Base-by-base conservation (phyloP, 2,329 filamentous ascomycete species). In the Cephalotrichum gorgonifer region DNA sequence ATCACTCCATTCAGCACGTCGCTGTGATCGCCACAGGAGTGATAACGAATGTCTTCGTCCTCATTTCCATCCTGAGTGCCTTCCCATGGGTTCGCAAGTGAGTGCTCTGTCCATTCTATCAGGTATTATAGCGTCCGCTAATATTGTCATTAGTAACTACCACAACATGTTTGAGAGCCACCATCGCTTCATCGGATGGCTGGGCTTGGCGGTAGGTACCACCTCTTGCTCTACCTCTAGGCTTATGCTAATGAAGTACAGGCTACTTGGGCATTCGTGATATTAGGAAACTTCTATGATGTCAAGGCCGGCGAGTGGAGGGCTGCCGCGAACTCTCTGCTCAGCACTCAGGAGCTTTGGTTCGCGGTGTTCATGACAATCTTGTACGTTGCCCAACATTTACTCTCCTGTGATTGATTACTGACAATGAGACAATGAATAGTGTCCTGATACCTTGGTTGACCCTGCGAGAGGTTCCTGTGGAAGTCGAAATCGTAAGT, bases 71-170 rank as follows among this genome's bases (percentile, higher is more conserved):
- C 4, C 50, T 67, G 43, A 67, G 64, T 51, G 66, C 66, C 14
- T 67, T 66, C 49, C 65, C 66, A 6, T 68, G 66, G 66, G 60
- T 68, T 47, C 59, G 66, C 43, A 68, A 68, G 65, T 68, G n/a
- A 56, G 64, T 64, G 22, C 12, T 22, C 7, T 11, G 2, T 7
- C 31, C 11, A 25, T 28, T 8, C 33, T 44, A 43, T n/a, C 12
- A 38, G 8, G 22, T 6, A 17, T 31, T 4, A 17, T 31, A 33
- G 12, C 23, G 20, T 25, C 9, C 8, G 33, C 11, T 38, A 26
- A 17, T n/a, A 7, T n/a, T 26, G n/a, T 25, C 22, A 43, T 53
- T 35, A 68, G 64, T 53, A 58, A 63, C 50, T 62, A 68, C 53
- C 66, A 69, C 53, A 68, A 70, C 51, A 56, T 63, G 6, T 70